phyloP scores from a whole-genome alignment of 1,139 yeast species.

The Insectozyma bohioensis region DNA sequence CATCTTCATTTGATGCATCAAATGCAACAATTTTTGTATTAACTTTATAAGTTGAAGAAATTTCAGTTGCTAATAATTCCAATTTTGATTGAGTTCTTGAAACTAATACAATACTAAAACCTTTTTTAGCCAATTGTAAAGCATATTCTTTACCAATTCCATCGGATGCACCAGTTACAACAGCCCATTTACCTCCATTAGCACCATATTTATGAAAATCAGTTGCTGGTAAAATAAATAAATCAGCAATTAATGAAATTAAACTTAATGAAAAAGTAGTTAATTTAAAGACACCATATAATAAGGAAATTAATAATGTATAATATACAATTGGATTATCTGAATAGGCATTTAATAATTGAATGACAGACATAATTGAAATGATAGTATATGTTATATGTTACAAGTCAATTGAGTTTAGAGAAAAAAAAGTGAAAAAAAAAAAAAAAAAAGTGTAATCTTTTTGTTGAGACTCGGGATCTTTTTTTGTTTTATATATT shows the following conservation, averaged over 20 bases:
- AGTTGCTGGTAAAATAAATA: constrained; percentile 64
- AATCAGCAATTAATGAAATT: constrained; percentile 49
- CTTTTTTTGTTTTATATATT: too few species aligned
- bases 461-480: too few species aligned
- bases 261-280: constrained; percentile 40
- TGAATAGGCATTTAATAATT: constrained; percentile 18
- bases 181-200: constrained; percentile 72
- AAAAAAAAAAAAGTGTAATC: too few species aligned
- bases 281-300: constrained; percentile 54
- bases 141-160: constrained; percentile 96
- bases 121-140: constrained; percentile 77
- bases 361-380: constrained; percentile 5
- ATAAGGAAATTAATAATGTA: constrained; percentile 34
- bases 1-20: constrained; percentile 66
- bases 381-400: too few species aligned
- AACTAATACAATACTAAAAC: constrained; percentile 78
- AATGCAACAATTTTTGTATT: constrained; percentile 69
- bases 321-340: constrained; percentile 22
- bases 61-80: constrained; percentile 62
- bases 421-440: not conserved
- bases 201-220: constrained; percentile 70
- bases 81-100: constrained; percentile 84
- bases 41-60: constrained; percentile 59
- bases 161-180: constrained; percentile 95
- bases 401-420: too few species aligned